phyloP scores from a whole-genome alignment of 345 rosid genomes.

The Chamaenerion angustifolium region DNA sequence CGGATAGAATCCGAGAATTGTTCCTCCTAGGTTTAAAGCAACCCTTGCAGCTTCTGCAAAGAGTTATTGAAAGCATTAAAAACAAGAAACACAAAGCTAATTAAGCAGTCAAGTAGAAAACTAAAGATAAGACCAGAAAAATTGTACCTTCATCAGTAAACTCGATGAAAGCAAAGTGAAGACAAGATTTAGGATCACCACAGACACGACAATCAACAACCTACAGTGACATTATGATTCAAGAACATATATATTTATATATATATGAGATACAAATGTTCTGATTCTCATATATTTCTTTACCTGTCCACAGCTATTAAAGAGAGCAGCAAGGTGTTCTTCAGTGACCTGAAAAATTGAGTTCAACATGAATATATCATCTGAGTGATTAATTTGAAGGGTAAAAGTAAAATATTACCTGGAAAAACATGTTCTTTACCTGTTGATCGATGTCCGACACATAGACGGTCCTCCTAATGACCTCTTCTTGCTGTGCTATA shows the following conservation, averaged over 20 bases:
- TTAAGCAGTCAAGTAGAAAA: not conserved
- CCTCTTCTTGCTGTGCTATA: constrained; percentile 81
- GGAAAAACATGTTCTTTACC: constrained; percentile 17
- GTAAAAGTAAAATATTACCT: not conserved
- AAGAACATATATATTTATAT: too few relatives aligned
- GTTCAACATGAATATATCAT: not conserved
- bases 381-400: not conserved
- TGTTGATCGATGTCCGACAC: constrained; percentile 76
- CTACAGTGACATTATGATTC: constrained; percentile 13
- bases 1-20: constrained; percentile 84
- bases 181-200: constrained; percentile 90
- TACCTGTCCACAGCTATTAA: constrained; percentile 72
- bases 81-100: not conserved
- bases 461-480: constrained; percentile 77
- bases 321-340: constrained; percentile 85
- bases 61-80: constrained; percentile 11
- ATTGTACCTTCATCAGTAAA: constrained; percentile 80
- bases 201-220: constrained; percentile 89
- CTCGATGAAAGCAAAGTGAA: constrained; percentile 90
- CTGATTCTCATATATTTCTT: not conserved
- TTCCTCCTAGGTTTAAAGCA: constrained; percentile 78
- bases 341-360: constrained; percentile 48
- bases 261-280: too few relatives aligned
- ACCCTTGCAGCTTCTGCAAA: constrained; percentile 72
- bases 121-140: constrained; percentile 8